Base-by-base conservation (phyloP, 164 flowering plant species). In the Santalum album region DNA sequence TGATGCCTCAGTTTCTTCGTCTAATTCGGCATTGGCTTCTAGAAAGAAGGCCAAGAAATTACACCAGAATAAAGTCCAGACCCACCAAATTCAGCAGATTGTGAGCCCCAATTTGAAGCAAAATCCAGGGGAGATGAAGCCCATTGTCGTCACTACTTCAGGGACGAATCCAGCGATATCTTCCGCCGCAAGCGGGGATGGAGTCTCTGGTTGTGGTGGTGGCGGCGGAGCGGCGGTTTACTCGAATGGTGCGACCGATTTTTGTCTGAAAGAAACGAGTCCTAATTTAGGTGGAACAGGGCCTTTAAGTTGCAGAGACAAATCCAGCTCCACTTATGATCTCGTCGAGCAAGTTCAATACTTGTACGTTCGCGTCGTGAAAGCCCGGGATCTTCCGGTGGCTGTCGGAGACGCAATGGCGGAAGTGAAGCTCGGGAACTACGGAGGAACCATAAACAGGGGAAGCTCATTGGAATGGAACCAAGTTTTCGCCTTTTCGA, bases 271-370 rank as follows among this genome's bases (percentile, higher is more conserved):
- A 50, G 87, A 79, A 51, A 82, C 84, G 0, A 65, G 67, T 22
- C 87, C 87, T 2, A 71, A 69, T 36, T 73, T 82, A 18, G 87
- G 87, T 4, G 86, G 82, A 16, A 29, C 4, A 29, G 80, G 75
- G 0, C 39, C 61, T 32, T 11, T 64, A 45, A 62, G 49, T 56
- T 60, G 49, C 58, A 69, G 63, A 57, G 77, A 80, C 57, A 79
- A 77, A 22, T 68, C 76, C 1, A 75, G 75, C 27, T 72, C 78
- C 3, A 80, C 85, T 12, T 80, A 80, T 42, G 85, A 83, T 27
- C 75, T 83, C 3, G 89, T 83, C 12, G 86, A 83, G 66, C 83
- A 83, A 69, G 70, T 83, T 78, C 83, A 78, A 69, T 83, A 76
- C 47, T 63, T 83, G 52, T 83, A 80, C 54, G 78, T 83, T 6